A percentile compares a stretch with the other conserved stretches of the same genome.
These are phyloP conservation scores for Phlyctochytrium planicorne DNA, from an alignment of 192 early-diverging fungal species.

Conservation along the genomic window DNA sequence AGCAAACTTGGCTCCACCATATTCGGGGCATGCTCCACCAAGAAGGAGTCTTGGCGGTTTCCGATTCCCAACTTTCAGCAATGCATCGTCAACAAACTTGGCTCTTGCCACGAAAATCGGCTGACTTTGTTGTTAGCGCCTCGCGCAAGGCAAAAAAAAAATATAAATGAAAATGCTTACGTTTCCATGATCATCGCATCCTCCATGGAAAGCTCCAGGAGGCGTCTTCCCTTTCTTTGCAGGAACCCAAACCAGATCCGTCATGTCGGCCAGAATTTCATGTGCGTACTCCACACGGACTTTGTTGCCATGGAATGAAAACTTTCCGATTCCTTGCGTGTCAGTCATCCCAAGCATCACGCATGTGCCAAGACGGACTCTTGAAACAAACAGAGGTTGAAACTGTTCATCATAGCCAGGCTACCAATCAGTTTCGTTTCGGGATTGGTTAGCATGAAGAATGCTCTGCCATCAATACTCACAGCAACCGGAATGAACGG, in stretches of 20 bases:
- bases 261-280: neutral
- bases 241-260: neutral
- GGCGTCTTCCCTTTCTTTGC: neutral
- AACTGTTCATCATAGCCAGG: neutral
- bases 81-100: neutral
- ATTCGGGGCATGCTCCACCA: neutral
- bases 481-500: neutral
- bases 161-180: neutral
- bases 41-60: neutral
- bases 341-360: neutral
- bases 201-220: neutral
- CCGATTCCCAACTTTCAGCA: neutral
- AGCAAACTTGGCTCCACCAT: neutral
- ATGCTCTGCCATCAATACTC: too few relatives aligned
- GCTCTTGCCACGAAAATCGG: neutral
- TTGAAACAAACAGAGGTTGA: neutral
- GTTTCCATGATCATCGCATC: neutral
- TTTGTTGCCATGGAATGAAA: neutral
- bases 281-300: neutral
- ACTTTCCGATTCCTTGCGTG: neutral
- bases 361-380: neutral
- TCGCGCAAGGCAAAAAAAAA: neutral
- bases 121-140: neutral
- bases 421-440: neutral
- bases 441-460: neutral